phyloP scores from a whole-genome alignment of 208 protist genomes.

The Leishmania martiniquensis region DNA sequence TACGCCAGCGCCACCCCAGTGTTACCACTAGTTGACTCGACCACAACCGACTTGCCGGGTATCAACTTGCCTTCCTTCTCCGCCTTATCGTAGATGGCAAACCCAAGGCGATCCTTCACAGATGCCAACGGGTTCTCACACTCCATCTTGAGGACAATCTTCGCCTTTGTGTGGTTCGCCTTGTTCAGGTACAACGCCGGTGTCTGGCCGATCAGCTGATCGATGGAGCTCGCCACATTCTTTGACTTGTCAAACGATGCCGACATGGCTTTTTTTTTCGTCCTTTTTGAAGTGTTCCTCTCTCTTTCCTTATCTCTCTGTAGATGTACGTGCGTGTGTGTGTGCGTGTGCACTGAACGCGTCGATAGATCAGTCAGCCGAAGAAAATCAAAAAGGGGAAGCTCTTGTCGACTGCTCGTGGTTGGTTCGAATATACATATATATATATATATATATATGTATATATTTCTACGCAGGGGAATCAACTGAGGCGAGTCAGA shows the following conservation, averaged over 20 bases:
- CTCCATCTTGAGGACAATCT: slow-evolving; percentile 88
- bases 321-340: not conserved
- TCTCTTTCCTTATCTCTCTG: too few relatives aligned
- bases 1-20: slow-evolving; percentile 89
- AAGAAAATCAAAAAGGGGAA: not conserved
- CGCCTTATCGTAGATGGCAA: slow-evolving; percentile 83
- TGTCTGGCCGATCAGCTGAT: slow-evolving; percentile 88
- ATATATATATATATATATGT: too few relatives aligned
- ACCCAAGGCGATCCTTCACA: slow-evolving; percentile 88
- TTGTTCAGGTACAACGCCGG: slow-evolving; percentile 90
- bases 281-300: not conserved
- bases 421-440: not conserved
- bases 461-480: too few relatives aligned
- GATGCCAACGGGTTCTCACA: slow-evolving; percentile 85
- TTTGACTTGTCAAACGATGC: slow-evolving; percentile 55
- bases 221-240: slow-evolving; percentile 68
- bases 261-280: slow-evolving; percentile 7
- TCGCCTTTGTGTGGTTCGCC: slow-evolving; percentile 76
- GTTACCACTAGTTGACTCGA: slow-evolving; percentile 92
- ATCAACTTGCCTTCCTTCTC: slow-evolving; percentile 81
- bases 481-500: not conserved
- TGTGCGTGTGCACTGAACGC: not conserved
- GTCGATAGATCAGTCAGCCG: not conserved
- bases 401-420: not conserved
- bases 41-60: slow-evolving; percentile 82